phyloP scores from a whole-genome alignment of 139 green algal genomes.

The Auxenochlorella pyrenoidosa region DNA sequence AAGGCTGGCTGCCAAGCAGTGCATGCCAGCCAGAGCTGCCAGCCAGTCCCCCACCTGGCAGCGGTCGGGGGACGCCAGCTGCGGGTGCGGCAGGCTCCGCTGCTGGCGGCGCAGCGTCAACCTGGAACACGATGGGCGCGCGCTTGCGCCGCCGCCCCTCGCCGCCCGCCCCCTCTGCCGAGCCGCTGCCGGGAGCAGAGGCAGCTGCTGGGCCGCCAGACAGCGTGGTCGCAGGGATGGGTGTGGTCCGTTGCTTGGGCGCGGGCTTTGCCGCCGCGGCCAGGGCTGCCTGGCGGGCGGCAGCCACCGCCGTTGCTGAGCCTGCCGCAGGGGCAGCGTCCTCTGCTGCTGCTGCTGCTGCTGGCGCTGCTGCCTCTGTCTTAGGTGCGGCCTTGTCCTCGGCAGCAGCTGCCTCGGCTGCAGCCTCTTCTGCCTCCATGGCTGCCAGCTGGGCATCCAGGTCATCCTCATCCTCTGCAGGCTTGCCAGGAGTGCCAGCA shows the following conservation, averaged over 20 bases:
- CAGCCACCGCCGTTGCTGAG: neutral
- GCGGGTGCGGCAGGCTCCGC: neutral
- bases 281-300: neutral
- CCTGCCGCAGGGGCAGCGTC: neutral
- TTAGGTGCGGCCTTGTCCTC: neutral
- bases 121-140: constrained; percentile 14
- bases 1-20: too few species aligned
- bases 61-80: neutral
- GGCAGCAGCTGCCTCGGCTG: neutral
- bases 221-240: constrained; percentile 1
- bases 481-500: neutral
- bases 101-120: neutral
- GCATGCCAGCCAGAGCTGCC: too few species aligned
- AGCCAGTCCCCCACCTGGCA: neutral
- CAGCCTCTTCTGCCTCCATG: constrained; percentile 26
- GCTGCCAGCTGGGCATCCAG: constrained; percentile 20
- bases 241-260: neutral
- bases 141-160: constrained; percentile 32
- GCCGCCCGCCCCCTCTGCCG: neutral
- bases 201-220: neutral
- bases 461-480: constrained; percentile 16
- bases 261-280: neutral
- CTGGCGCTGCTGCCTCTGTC: neutral
- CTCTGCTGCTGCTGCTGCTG: neutral
- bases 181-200: neutral